Percentiles rank a stretch among this genome's conserved stretches.
phyloP scores from a whole-genome alignment of 2,329 filamentous ascomycete species.

The Alternaria panax region DNA sequence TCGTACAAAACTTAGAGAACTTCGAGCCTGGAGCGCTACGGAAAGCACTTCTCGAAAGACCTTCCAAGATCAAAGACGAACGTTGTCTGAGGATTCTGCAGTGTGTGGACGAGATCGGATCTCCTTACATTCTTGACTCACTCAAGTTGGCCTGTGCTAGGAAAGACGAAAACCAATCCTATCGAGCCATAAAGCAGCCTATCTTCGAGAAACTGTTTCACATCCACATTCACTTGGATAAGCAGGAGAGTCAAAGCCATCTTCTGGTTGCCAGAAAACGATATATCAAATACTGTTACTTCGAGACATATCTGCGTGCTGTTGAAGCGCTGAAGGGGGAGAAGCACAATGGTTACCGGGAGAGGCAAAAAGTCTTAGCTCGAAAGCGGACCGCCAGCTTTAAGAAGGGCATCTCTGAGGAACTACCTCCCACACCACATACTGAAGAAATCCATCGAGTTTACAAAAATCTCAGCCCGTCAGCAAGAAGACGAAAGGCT shows the following conservation, averaged over 20 bases:
- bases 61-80: not conserved
- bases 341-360: slow-evolving; percentile 5
- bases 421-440: slow-evolving; percentile 4
- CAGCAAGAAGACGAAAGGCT: not conserved
- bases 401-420: not conserved
- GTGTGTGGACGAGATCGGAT: slow-evolving; percentile 13
- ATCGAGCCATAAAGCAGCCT: slow-evolving; percentile 1
- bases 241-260: slow-evolving; percentile 8
- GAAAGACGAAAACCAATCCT: not conserved
- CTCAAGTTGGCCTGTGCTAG: not conserved
- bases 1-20: not conserved
- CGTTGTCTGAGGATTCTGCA: slow-evolving; percentile 9
- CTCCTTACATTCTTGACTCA: slow-evolving; percentile 7
- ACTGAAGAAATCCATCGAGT: not conserved
- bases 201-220: slow-evolving; percentile 6
- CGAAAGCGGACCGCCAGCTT: slow-evolving; percentile 8
- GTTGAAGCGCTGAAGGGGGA: slow-evolving; percentile 7
- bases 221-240: slow-evolving; percentile 10
- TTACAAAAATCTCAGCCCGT: slow-evolving; percentile 3
- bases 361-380: slow-evolving; percentile 1
- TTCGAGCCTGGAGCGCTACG: not conserved
- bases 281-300: slow-evolving; percentile 20
- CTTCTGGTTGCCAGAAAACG: slow-evolving; percentile 4
- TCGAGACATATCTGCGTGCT: slow-evolving; percentile 12
- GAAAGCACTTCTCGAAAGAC: not conserved